Conservation (phyloP, 1,284 basidiomycete species). For the Gyrodon tennesseensis region DNA sequence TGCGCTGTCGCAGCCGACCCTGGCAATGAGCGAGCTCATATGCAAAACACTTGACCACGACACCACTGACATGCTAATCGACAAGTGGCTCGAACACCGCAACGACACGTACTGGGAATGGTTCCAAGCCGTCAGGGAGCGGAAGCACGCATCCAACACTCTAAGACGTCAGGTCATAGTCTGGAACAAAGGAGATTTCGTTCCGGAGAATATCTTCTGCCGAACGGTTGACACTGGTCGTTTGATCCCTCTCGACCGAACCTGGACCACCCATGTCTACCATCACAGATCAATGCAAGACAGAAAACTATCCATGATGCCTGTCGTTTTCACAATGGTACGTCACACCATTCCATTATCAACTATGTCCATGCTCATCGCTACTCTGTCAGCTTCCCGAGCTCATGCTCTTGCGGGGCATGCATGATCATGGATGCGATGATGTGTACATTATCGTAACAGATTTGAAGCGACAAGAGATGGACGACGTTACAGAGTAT, state of each 20-base stretch:
- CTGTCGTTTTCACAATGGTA: slow-evolving; percentile 75
- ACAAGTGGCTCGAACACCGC: slow-evolving; percentile 75
- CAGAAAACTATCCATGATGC: slow-evolving; percentile 70
- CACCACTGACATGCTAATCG: slow-evolving; percentile 70
- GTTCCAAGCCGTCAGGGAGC: slow-evolving; percentile 66
- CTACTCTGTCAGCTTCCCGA: slow-evolving; percentile 59
- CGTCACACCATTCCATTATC: slow-evolving; percentile 27
- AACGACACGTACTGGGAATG: slow-evolving; percentile 72
- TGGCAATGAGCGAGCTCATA: slow-evolving; percentile 71
- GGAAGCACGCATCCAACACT: slow-evolving; percentile 55
- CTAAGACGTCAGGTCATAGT: slow-evolving; percentile 60
- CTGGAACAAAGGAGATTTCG: slow-evolving; percentile 75
- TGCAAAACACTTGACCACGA: slow-evolving; percentile 72
- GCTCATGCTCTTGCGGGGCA: slow-evolving; percentile 70
- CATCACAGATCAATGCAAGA: slow-evolving; percentile 72
- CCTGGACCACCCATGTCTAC: slow-evolving; percentile 75
- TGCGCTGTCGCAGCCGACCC: slow-evolving; percentile 61
- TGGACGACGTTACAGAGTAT: slow-evolving; percentile 74
- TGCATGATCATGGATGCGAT: slow-evolving; percentile 74
- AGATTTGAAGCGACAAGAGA: slow-evolving; percentile 70
- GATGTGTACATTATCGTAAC: slow-evolving; percentile 74
- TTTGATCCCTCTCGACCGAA: slow-evolving; percentile 71
- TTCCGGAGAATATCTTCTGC: slow-evolving; percentile 72
- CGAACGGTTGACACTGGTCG: slow-evolving; percentile 72
- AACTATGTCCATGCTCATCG: slow-evolving; percentile 21